Conservation (phyloP, 2,329 filamentous ascomycete species). For the Alternaria alternata region DNA sequence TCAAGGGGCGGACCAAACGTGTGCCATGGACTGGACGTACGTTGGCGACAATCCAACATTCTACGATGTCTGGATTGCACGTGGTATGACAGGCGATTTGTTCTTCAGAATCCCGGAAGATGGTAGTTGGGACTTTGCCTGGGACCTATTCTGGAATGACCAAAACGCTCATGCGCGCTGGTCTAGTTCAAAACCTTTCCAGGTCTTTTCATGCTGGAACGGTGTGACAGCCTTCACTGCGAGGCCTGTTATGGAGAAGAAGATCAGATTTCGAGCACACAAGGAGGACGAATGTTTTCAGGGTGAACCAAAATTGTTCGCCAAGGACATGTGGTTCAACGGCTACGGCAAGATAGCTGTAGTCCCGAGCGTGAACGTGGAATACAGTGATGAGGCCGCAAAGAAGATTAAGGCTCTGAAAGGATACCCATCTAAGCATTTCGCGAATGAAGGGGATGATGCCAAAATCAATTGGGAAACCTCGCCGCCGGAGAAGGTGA, state of each 20-base stretch:
- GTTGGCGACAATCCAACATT: constrained; percentile 58
- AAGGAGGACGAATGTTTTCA: constrained; percentile 59
- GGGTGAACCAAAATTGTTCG: constrained; percentile 65
- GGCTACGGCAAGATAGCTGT: constrained; percentile 62
- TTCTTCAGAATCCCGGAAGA: constrained; percentile 64
- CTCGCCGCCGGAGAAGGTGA: constrained; percentile 57
- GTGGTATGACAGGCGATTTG: constrained; percentile 61
- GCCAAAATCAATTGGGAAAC: constrained; percentile 55
- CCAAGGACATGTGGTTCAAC: constrained; percentile 61
- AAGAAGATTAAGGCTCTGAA: constrained; percentile 59
- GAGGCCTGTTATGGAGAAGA: constrained; percentile 55
- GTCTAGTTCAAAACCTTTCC: constrained; percentile 57
- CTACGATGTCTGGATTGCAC: constrained; percentile 66
- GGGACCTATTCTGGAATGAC: constrained; percentile 60
- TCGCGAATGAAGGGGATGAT: constrained; percentile 37
- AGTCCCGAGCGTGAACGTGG: constrained; percentile 64
- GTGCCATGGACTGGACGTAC: constrained; percentile 67
- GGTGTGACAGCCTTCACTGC: constrained; percentile 62
- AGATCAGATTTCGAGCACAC: constrained; percentile 57
- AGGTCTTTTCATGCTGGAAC: constrained; percentile 70
- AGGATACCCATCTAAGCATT: constrained; percentile 57
- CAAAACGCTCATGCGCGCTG: constrained; percentile 47
- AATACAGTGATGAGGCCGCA: constrained; percentile 60
- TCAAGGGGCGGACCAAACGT: constrained; percentile 64
- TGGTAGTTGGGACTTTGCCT: constrained; percentile 55